phyloP scores from a whole-genome alignment of 768 basidiomycete genomes.

The Stropharia rugosoannulata region DNA sequence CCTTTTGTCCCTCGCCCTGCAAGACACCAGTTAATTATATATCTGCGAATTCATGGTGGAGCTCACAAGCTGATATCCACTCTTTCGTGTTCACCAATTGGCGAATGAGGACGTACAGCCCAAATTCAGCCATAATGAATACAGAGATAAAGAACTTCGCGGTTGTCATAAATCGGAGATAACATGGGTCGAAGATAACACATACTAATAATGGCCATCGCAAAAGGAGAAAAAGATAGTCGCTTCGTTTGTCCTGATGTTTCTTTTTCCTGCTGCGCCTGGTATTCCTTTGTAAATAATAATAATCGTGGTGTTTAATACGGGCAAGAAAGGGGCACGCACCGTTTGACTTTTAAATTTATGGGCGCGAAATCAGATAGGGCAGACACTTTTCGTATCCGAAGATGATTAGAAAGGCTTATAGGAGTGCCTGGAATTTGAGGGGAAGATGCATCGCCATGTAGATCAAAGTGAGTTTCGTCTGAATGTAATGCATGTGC shows the following conservation, averaged over 20 bases:
- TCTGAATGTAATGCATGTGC: constrained; percentile 68
- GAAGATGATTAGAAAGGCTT: constrained; percentile 29
- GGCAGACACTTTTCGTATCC: constrained; percentile 79
- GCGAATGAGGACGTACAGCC: constrained; percentile 81
- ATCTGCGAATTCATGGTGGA: not conserved
- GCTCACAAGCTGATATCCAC: constrained; percentile 83
- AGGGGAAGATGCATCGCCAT: constrained; percentile 31
- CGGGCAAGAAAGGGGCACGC: not conserved
- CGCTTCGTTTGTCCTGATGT: constrained; percentile 51
- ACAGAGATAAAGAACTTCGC: constrained; percentile 77
- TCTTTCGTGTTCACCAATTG: constrained; percentile 96
- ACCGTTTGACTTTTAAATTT: constrained; percentile 81
- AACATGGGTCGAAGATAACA: not conserved
- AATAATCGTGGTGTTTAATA: not conserved
- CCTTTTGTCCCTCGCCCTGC: constrained; percentile 90
- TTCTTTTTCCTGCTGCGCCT: constrained; percentile 32
- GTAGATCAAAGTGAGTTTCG: constrained; percentile 43
- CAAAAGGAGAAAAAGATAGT: constrained; percentile 74
- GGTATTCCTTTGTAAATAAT: not conserved
- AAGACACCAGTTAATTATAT: not conserved
- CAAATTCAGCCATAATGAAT: constrained; percentile 83
- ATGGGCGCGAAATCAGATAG: constrained; percentile 90
- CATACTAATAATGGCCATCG: constrained; percentile 87
- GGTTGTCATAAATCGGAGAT: not conserved
- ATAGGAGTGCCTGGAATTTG: constrained; percentile 39